These are phyloP conservation scores for Kwoniella heveanensis DNA, from an alignment of 768 basidiomycete genomes.

Conservation along the genomic window DNA sequence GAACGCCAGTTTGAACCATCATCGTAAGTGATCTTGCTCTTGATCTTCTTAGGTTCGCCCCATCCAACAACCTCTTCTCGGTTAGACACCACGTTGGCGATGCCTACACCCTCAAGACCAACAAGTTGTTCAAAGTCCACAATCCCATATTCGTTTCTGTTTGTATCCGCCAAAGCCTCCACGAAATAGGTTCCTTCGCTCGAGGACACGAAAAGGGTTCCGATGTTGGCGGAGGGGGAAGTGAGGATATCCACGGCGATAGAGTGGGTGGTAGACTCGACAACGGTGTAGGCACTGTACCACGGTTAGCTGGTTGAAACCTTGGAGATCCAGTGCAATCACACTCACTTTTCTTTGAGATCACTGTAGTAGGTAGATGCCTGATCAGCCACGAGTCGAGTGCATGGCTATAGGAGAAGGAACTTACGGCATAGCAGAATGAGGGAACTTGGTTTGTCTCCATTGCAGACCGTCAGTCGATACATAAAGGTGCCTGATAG, in stretches of 20 bases:
- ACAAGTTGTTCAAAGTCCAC: constrained; percentile 82
- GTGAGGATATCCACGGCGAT: constrained; percentile 91
- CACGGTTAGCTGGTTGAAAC: not conserved
- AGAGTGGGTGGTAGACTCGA: constrained; percentile 90
- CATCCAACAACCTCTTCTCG: constrained; percentile 78
- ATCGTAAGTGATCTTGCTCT: constrained; percentile 82
- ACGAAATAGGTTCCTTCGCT: constrained; percentile 96
- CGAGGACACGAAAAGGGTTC: constrained; percentile 93
- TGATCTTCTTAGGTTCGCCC: constrained; percentile 70
- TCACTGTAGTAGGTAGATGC: constrained; percentile 15
- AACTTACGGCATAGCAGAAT: constrained; percentile 56
- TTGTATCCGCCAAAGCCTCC: constrained; percentile 85
- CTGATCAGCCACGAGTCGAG: no score
- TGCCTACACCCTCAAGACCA: constrained; percentile 69
- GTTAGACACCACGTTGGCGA: constrained; percentile 85
- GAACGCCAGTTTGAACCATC: constrained; percentile 83
- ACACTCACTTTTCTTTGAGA: constrained; percentile 44
- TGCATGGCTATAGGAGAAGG: no score
- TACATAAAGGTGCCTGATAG: constrained; percentile 66
- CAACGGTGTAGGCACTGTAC: constrained; percentile 77
- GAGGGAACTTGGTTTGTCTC: constrained; percentile 91
- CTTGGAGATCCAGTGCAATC: not conserved
- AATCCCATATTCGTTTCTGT: constrained; percentile 80
- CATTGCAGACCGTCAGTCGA: constrained; percentile 78
- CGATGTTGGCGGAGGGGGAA: constrained; percentile 63